Evolutionary conservation across 768 basidiomycete genomes (phyloP).

Genomic region (Boletus sensibilis): DNA sequence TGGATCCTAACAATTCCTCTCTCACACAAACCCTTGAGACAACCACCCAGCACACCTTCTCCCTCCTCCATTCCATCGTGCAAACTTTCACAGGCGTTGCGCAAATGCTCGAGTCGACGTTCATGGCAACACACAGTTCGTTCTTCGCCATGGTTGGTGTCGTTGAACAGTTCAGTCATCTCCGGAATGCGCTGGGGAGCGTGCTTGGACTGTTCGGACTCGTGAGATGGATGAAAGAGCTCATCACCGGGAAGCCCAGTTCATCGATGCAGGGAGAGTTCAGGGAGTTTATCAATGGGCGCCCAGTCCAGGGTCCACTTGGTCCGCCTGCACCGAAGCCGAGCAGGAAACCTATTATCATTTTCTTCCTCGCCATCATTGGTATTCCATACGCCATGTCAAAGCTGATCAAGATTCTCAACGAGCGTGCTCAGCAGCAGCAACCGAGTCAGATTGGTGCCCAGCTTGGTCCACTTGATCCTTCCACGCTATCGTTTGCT

Average conservation of each 20-base stretch:
- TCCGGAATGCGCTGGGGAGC: slow-evolving; percentile 90
- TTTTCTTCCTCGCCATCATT: slow-evolving; percentile 92
- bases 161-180: slow-evolving; percentile 89
- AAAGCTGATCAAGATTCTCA: slow-evolving; percentile 77
- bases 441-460: slow-evolving; percentile 38
- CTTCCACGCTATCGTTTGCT: slow-evolving; percentile 78
- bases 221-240: slow-evolving; percentile 77
- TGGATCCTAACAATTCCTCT: slow-evolving; percentile 55
- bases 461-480: slow-evolving; percentile 62
- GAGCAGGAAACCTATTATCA: slow-evolving; percentile 84
- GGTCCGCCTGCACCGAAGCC: slow-evolving; percentile 51
- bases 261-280: slow-evolving; percentile 64
- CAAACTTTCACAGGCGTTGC: slow-evolving; percentile 93
- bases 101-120: slow-evolving; percentile 96
- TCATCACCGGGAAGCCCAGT: slow-evolving; percentile 46
- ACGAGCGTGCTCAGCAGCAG: slow-evolving; percentile 56
- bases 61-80: slow-evolving; percentile 91
- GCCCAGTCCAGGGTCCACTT: slow-evolving; percentile 51
- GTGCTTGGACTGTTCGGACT: slow-evolving; percentile 92
- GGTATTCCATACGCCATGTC: slow-evolving; percentile 95
- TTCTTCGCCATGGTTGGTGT: slow-evolving; percentile 98
- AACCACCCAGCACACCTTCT: slow-evolving; percentile 90
- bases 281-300: slow-evolving; percentile 69
- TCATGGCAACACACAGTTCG: slow-evolving; percentile 94
- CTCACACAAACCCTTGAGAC: slow-evolving; percentile 87